A percentile compares a stretch with the other conserved stretches of the same genome.
These are phyloP conservation scores for Pelargonium citronellum DNA, from an alignment of 441 rosid species.

Conservation along the genomic window DNA sequence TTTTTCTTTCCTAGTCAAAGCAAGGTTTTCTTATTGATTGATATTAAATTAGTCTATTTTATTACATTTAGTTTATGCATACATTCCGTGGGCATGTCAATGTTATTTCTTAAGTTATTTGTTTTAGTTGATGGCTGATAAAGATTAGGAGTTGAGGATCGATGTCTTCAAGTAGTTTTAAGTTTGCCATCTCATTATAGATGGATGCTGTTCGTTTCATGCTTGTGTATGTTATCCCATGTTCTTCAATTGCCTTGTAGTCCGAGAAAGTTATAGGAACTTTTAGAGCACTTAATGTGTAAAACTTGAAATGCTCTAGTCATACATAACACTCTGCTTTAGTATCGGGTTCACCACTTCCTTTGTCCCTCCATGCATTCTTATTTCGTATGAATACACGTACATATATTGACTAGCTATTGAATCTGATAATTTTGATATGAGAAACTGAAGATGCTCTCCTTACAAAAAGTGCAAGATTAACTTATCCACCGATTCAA, in stretches of 20 bases:
- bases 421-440: too few species aligned
- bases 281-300: too few species aligned
- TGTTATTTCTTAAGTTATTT: not conserved
- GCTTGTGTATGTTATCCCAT: slow-evolving; percentile 7
- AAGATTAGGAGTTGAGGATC: not conserved
- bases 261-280: too few species aligned
- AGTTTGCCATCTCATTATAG: not conserved
- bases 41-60: not conserved
- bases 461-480: too few species aligned
- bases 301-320: too few species aligned
- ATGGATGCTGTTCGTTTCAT: not conserved
- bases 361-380: too few species aligned
- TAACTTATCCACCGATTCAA: not conserved
- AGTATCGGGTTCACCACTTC: too few species aligned
- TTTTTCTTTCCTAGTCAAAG: slow-evolving; percentile 8
- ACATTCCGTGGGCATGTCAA: not conserved
- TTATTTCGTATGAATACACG: too few species aligned
- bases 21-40: not conserved
- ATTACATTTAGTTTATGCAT: not conserved
- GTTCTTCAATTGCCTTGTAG: not conserved
- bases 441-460: too few species aligned
- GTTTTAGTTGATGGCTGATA: not conserved
- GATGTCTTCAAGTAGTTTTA: not conserved
- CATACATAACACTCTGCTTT: too few species aligned
- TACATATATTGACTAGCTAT: too few species aligned